These are phyloP conservation scores for Elaphomyces granulatus DNA, from an alignment of 495 filamentous ascomycete species.

Conservation along the genomic window DNA sequence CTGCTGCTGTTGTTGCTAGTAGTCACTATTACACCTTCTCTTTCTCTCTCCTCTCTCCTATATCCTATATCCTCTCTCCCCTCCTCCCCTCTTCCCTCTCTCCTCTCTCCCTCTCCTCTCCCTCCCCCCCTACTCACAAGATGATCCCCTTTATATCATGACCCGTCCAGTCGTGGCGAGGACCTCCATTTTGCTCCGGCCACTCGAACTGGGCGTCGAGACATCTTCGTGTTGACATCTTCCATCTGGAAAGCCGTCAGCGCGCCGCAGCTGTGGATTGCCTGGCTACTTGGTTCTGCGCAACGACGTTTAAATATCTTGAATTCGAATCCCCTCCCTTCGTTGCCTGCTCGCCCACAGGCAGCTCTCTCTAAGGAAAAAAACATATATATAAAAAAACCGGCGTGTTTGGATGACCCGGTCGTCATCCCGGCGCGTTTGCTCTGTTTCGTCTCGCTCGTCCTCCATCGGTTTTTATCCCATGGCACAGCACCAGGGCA, in stretches of 20 bases:
- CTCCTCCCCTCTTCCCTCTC: slow-evolving; percentile 17
- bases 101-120: slow-evolving; percentile 9
- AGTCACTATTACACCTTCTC: slow-evolving; percentile 6
- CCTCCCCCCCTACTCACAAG: slow-evolving; percentile 8
- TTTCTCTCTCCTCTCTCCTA: slow-evolving; percentile 2
- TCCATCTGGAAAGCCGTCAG: too few species aligned
- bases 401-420: too few species aligned
- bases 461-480: slow-evolving; percentile 3
- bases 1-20: neutral
- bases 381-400: too few species aligned
- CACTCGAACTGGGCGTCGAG: slow-evolving; percentile 21
- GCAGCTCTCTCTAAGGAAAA: too few species aligned
- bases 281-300: too few species aligned
- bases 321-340: slow-evolving; percentile 1
- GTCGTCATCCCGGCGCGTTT: too few species aligned
- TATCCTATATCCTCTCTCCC: slow-evolving; percentile 9
- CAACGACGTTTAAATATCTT: slow-evolving; percentile 1
- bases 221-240: slow-evolving; percentile 8
- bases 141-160: slow-evolving; percentile 34
- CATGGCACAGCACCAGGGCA: slow-evolving; percentile 25
- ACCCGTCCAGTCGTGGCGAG: slow-evolving; percentile 26
- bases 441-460: slow-evolving; percentile 5
- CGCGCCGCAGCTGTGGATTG: too few species aligned
- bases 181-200: slow-evolving; percentile 18
- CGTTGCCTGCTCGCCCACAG: slow-evolving; percentile 3